Conservation (phyloP, 2,329 filamentous ascomycete genomes). For the Huntiella moniliformis region DNA sequence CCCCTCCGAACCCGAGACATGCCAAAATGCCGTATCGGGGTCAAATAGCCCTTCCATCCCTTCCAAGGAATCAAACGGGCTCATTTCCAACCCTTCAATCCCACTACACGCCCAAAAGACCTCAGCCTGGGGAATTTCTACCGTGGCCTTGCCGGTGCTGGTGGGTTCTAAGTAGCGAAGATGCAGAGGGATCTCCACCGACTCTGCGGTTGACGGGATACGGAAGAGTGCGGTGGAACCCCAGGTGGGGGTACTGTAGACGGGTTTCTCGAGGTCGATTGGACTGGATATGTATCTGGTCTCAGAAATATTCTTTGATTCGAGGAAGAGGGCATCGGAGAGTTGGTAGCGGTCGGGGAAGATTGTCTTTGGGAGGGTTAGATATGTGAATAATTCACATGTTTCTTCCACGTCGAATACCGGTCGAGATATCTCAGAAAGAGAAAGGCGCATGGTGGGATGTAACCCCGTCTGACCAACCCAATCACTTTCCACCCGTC, state of each 20-base stretch:
- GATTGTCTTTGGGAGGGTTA: constrained; percentile 62
- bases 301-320: constrained; percentile 57
- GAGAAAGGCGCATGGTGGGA: constrained; percentile 52
- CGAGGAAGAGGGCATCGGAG: constrained; percentile 53
- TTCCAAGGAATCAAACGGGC: constrained; percentile 70
- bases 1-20: constrained; percentile 25
- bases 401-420: constrained; percentile 30
- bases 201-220: constrained; percentile 44
- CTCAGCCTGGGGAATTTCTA: constrained; percentile 58
- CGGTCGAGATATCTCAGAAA: constrained; percentile 31
- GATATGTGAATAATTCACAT: constrained; percentile 60
- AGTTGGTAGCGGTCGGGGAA: constrained; percentile 85
- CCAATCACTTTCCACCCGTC: constrained; percentile 36
- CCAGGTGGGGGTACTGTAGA: constrained; percentile 60
- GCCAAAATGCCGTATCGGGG: constrained; percentile 64
- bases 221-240: constrained; percentile 63
- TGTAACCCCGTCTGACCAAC: constrained; percentile 64
- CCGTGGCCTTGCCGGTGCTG: constrained; percentile 30
- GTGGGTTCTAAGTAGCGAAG: constrained; percentile 60
- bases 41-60: constrained; percentile 73
- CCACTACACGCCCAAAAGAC: constrained; percentile 82
- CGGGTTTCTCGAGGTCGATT: constrained; percentile 78
- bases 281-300: constrained; percentile 53
- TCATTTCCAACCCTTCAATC: constrained; percentile 46
- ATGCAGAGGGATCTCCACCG: constrained; percentile 60